These are phyloP conservation scores for Stipa capillata DNA, from an alignment of 176 grass and related monocot genomes.

Conservation along the genomic window DNA sequence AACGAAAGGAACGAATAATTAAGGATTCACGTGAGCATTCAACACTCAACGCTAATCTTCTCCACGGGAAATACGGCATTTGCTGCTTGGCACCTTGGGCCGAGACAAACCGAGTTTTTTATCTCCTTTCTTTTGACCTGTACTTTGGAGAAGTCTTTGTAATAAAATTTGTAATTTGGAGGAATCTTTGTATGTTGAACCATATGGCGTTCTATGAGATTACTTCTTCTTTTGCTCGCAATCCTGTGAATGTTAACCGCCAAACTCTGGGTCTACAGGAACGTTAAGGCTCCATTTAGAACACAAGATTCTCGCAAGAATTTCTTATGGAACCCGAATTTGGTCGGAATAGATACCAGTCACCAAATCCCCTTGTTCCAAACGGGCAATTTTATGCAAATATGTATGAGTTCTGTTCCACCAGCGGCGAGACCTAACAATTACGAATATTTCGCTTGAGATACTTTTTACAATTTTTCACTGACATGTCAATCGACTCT, in stretches of 20 bases:
- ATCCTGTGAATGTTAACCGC: not conserved
- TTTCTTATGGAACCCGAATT: not conserved
- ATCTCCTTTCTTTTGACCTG: not conserved
- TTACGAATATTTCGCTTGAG: not conserved
- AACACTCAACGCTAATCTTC: not conserved
- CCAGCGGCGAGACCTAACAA: not conserved
- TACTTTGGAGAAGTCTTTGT: constrained; percentile 4
- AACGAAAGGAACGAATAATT: not conserved
- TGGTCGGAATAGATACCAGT: not conserved
- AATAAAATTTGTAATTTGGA: too few species aligned
- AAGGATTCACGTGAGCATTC: not conserved
- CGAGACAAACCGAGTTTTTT: not conserved
- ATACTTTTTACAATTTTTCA: not conserved
- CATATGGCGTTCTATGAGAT: not conserved
- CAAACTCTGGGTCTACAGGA: not conserved
- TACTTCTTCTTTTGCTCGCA: not conserved
- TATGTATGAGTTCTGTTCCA: not conserved
- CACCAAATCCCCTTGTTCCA: not conserved
- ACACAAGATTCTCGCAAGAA: not conserved
- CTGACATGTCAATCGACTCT: too few species aligned
- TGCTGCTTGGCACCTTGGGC: not conserved
- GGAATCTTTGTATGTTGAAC: not conserved
- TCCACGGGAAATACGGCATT: constrained; percentile 3
- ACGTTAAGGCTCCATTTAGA: not conserved
- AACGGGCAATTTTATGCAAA: not conserved